phyloP scores from a whole-genome alignment of 495 filamentous ascomycete genomes.

The Penicillium coffeae region DNA sequence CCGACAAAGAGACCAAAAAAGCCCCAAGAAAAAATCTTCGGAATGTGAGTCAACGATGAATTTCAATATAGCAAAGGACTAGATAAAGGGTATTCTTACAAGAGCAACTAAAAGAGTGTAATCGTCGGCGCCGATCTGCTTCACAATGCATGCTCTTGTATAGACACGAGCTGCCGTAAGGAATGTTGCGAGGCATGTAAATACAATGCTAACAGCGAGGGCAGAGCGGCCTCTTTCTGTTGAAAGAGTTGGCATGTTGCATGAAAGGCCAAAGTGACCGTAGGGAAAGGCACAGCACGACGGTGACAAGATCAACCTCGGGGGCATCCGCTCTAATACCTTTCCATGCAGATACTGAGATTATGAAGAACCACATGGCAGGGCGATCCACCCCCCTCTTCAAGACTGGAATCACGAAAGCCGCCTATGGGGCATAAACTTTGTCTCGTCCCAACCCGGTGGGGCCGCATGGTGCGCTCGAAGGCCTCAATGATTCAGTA shows the following conservation, averaged over 20 bases:
- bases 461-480: too few relatives aligned
- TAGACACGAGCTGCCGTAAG: constrained; percentile 36
- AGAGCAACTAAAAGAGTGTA: constrained; percentile 28
- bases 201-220: constrained; percentile 27
- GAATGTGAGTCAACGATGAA: neutral
- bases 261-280: neutral
- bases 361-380: too few relatives aligned
- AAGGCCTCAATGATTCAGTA: too few relatives aligned
- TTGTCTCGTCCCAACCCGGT: too few relatives aligned
- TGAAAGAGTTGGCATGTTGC: constrained; percentile 25
- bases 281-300: too few relatives aligned
- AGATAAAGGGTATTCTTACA: too few relatives aligned
- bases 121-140: constrained; percentile 57
- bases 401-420: too few relatives aligned
- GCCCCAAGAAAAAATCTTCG: constrained; percentile 31
- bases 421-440: too few relatives aligned
- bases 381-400: too few relatives aligned
- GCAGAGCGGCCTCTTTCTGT: constrained; percentile 29
- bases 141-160: constrained; percentile 53
- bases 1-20: constrained; percentile 34
- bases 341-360: too few relatives aligned
- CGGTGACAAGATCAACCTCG: too few relatives aligned
- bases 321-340: too few relatives aligned
- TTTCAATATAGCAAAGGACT: neutral
- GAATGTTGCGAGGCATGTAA: constrained; percentile 29